Conservation (phyloP, 176 grass and related monocot species). For the Oryza coarctata region DNA sequence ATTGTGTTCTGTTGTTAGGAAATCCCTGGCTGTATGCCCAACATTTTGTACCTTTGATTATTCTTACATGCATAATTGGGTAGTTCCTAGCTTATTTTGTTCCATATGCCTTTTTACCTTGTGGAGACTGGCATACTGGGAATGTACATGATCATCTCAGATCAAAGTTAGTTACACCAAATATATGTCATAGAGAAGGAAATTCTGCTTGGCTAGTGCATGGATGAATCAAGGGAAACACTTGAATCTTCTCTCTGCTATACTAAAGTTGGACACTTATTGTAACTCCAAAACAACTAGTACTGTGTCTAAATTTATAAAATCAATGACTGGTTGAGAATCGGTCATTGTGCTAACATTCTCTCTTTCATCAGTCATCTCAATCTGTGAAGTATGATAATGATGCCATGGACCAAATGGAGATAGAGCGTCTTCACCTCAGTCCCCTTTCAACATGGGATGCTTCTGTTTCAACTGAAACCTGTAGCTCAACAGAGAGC, state of each 20-base stretch:
- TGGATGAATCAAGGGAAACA: neutral
- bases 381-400: conserved; percentile 40
- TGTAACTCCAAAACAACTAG: neutral
- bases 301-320: neutral
- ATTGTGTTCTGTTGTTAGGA: neutral
- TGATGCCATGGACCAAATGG: conserved; percentile 29
- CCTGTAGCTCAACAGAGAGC: conserved; percentile 81
- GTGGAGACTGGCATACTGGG: neutral
- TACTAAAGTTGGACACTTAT: neutral
- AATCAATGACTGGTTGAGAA: neutral
- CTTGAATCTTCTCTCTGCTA: neutral
- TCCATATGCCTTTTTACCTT: neutral
- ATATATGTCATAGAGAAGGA: neutral
- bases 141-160: conserved; percentile 18
- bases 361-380: conserved; percentile 36
- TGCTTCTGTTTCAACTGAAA: conserved; percentile 74
- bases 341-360: conserved; percentile 1
- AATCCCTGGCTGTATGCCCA: neutral
- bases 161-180: neutral
- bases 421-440: conserved; percentile 41
- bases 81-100: neutral
- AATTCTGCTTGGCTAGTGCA: neutral
- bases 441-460: conserved; percentile 57
- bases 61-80: neutral
- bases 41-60: neutral